These are phyloP conservation scores for Lactifluus echinatus DNA, from an alignment of 768 basidiomycete species.

Conservation along the genomic window DNA sequence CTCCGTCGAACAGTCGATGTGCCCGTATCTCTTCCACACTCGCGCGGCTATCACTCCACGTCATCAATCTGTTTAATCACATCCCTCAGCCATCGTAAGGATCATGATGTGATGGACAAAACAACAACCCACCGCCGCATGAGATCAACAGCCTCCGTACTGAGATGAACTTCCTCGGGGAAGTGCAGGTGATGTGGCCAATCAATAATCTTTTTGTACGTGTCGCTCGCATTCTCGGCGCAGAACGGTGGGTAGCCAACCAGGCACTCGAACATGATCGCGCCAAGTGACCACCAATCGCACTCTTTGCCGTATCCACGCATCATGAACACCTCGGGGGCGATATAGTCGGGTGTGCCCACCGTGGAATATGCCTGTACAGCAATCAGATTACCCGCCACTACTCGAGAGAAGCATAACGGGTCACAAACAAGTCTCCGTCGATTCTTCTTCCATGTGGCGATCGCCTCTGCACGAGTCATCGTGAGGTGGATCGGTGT, in stretches of 20 bases:
- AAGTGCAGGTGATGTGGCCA: slow-evolving; percentile 84
- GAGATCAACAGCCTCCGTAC: slow-evolving; percentile 83
- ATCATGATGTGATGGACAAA: not conserved
- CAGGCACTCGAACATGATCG: slow-evolving; percentile 97
- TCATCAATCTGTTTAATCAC: slow-evolving; percentile 54
- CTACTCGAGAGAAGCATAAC: not conserved
- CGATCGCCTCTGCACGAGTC: slow-evolving; percentile 86
- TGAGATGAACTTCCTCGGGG: slow-evolving; percentile 94
- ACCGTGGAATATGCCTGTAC: slow-evolving; percentile 92
- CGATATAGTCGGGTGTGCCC: slow-evolving; percentile 94
- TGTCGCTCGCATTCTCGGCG: slow-evolving; percentile 93
- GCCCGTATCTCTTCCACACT: slow-evolving; percentile 79
- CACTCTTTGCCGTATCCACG: slow-evolving; percentile 97
- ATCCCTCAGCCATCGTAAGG: not conserved
- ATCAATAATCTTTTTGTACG: slow-evolving; percentile 95
- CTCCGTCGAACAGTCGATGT: slow-evolving; percentile 91
- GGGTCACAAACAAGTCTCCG: slow-evolving; percentile 66
- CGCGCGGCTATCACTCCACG: slow-evolving; percentile 70
- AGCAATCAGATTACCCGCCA: not conserved
- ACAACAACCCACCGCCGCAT: slow-evolving; percentile 59
- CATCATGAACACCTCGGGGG: slow-evolving; percentile 93
- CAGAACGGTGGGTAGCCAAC: slow-evolving; percentile 98
- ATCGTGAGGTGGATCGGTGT: slow-evolving; percentile 96
- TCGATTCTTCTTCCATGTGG: slow-evolving; percentile 98
- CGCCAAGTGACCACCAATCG: slow-evolving; percentile 99